These are phyloP conservation scores for Endoconidiophora polonica DNA, from an alignment of 2,329 filamentous ascomycete genomes.

Conservation along the genomic window DNA sequence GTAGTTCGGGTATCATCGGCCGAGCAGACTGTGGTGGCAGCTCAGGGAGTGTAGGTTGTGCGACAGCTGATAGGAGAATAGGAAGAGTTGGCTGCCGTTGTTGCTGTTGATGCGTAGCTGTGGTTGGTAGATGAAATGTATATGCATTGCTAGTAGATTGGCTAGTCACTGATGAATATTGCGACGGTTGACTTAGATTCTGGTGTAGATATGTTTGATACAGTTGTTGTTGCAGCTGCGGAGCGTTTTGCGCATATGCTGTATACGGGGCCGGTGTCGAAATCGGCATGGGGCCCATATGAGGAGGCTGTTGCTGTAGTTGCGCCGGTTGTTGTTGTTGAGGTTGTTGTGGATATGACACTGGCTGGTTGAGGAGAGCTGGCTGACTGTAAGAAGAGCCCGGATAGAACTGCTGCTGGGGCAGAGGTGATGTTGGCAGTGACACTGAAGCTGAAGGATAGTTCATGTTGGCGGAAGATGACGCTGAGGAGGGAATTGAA, in stretches of 20 bases:
- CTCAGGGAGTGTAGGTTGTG: background rate
- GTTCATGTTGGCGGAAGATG: no score
- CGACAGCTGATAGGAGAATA: background rate
- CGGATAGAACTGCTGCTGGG: conserved; percentile 1
- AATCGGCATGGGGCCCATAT: no score
- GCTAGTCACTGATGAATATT: no score
- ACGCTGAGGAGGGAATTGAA: background rate
- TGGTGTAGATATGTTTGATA: no score
- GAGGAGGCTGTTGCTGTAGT: background rate
- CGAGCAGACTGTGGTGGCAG: background rate
- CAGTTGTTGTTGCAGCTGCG: background rate
- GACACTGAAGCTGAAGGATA: background rate
- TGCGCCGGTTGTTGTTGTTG: conserved; percentile 1
- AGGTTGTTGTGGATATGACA: background rate
- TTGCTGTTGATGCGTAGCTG: no score
- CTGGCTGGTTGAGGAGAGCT: background rate
- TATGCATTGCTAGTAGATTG: background rate
- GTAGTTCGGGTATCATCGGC: background rate
- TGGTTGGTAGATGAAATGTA: background rate
- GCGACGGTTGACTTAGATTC: no score
- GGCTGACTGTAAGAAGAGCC: background rate
- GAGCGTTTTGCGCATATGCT: no score
- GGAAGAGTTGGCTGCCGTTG: no score
- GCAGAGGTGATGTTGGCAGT: background rate
- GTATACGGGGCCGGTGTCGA: no score